Base-by-base conservation (phyloP, 208 protist genomes). In the Naegleria fowleri region DNA sequence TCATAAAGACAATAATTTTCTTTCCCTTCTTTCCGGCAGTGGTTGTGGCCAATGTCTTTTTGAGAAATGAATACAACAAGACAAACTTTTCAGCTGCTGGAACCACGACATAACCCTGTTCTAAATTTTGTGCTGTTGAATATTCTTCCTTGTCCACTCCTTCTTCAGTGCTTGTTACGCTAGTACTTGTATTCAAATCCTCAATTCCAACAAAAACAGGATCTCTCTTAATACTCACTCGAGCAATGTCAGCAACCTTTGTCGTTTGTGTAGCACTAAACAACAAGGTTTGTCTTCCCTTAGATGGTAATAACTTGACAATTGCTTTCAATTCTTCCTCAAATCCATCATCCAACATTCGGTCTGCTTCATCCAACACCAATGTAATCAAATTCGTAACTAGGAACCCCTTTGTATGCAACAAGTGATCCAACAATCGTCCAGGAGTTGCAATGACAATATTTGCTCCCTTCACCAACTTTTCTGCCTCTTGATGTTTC, bases 201-300 rank as follows among this genome's bases (percentile, higher is more conserved):
- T 97, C 92, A 92, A 99, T 98, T n/a, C 98, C 98, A 92, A 99
- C 96, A 92, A 98, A 99, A 0, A 99, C 93, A 41, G 97, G 98
- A 51, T 94, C 92, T 55, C 95, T 95, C 91, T 97, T 96, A 83
- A 99, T 97, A 2, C 98, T 98, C 19, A 99, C 95, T 51, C 97
- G 95, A 13, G 97, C 95, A 52, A 99, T 94, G 95, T 98, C 97
- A 93, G 99, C 94, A 51, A 99, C 97, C n/a, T 99, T 98, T 39
- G 98, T 97, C 51, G 98, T 99, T 94, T 99, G 98, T 48, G 99
- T 99, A 15, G 99, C 99, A 0, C 97, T 99, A 93, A 99, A 99
- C 25, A 99, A 94, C 91, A 99, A 97, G 0, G 98, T 99, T 93
- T 99, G 98, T 13, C 98, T 96, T 38, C 25, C 13, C 43, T 94